Evolutionary conservation across 163 green algal genomes (phyloP), one percentile per base, ranked within the genome.

Genomic region (Volvox carteri): DNA sequence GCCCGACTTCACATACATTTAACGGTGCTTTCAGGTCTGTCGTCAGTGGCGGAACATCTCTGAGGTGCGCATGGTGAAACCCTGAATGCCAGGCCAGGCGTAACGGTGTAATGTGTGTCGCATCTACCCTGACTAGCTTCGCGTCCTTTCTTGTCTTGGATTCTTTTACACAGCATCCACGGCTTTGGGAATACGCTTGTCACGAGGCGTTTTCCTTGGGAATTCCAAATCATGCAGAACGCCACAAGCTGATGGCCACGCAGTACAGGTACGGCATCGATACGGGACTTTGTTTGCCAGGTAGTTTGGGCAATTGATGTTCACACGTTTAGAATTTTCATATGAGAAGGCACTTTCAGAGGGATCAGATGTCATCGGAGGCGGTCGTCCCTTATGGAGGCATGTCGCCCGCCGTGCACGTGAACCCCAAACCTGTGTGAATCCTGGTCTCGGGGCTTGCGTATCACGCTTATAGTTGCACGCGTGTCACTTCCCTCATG

Each of bases 141-240:
- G 19, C 56, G 19, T 67, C 65, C 33, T 35, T 12, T 35, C 30
- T 46, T 44, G 30, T 21, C n/a, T 50, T 23, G 19, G 54, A 12
- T 30, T 65, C 8, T 65, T 65, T 30, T 65, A 65, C 7, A 11
- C 86, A 93, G 90, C 87, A 95, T 37, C 90, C 92, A 1, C 46
- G 60, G 25, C 91, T 98, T 28, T 98, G 96, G 96, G 90, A 93
- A 44, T 37, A 76, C 5, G 94, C 94, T 16, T 98, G 96, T 90
- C 35, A 84, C 2, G 92, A 95, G 19, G 92, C 93, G 0, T 96
- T 97, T n/a, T 25, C 18, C n/a, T 42, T 79, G 25, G 44, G 37
- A 7, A 84, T 84, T 9, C 84, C 68, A 1, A 54, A 76, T 35
- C 30, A 19, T 4, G 33, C n/a, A 35, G 50, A 50, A 21, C 67